These are phyloP conservation scores for Roridomyces roridus DNA, from an alignment of 768 basidiomycete genomes.

Conservation along the genomic window DNA sequence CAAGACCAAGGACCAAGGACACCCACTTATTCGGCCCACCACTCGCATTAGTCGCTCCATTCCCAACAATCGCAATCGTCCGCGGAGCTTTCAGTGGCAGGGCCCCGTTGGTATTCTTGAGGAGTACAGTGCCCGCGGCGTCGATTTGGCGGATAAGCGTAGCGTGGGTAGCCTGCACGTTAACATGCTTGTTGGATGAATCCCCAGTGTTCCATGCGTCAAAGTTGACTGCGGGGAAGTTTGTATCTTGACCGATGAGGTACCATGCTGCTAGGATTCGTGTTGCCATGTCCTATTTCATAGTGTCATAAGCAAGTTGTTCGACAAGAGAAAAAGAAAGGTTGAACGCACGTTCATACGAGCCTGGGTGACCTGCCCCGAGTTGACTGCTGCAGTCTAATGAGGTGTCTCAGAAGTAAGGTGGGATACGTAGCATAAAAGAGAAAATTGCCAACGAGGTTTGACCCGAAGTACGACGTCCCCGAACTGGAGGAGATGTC, in stretches of 20 bases:
- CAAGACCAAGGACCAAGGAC: not conserved
- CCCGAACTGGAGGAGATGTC: conserved; percentile 53
- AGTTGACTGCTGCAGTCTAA: conserved; percentile 52
- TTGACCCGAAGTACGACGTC: conserved; percentile 64
- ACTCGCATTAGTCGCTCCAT: conserved; percentile 59
- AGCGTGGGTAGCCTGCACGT: conserved; percentile 65
- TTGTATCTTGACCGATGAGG: conserved; percentile 59
- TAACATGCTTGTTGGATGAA: conserved; percentile 50
- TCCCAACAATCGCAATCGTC: conserved; percentile 61
- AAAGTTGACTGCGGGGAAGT: conserved; percentile 67
- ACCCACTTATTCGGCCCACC: conserved; percentile 66
- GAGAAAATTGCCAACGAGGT: conserved; percentile 39
- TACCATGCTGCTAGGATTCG: conserved; percentile 75
- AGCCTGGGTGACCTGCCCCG: conserved; percentile 60
- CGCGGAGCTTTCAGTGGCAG: conserved; percentile 23
- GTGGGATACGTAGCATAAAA: no score
- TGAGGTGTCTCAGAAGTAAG: not conserved
- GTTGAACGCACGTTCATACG: conserved; percentile 66
- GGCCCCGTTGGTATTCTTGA: conserved; percentile 46
- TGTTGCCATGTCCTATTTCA: conserved; percentile 64
- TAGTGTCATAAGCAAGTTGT: not conserved
- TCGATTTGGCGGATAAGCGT: conserved; percentile 53
- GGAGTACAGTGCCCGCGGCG: conserved; percentile 49
- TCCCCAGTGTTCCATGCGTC: conserved; percentile 52
- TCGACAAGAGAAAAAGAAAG: conserved; percentile 25